Base-by-base conservation (phyloP, 768 basidiomycete genomes). In the Mycena capillaripes region DNA sequence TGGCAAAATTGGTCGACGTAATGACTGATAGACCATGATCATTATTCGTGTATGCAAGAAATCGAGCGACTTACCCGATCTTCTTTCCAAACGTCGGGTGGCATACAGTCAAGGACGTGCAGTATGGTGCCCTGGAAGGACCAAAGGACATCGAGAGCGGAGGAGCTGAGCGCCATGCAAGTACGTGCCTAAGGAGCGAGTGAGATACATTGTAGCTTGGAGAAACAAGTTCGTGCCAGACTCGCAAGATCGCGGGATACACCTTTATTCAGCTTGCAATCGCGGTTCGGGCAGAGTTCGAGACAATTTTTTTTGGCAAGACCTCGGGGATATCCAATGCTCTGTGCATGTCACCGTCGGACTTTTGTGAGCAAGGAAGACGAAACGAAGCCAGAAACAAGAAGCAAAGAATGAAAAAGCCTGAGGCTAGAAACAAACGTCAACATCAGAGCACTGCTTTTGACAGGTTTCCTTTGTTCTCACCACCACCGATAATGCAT, bases 81-180 rank as follows among this genome's bases (percentile, higher is more conserved):
- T n/a, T 23, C 8, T 14, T 38, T 27, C 62, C 32, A 50, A 11
- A 63, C 14, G n/a, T 34, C 62, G 4, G 32, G 4, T 21, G 34
- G 48, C 62, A 63, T 63, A 16, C 62, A 63, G 34, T 53, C 48
- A 10, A 63, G 34, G 4, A 63, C 6, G 19, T 63, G 48, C 4
- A 38, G 10, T 4, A 63, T 38, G 2, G 23, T 63, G n/a, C 27
- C 27, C 19, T 63, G 50, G 25, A 63, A 63, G 2, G n/a, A 34
- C 62, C 62, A 63, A 2, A 63, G 34, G 2, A 23, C 34, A 11
- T 63, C 48, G 6, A 63, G 48, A 10, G 62, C 62, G 7, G 48
- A 32, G 23, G 17, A 48, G 10, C 62, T 50, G 34, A 52, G 10
- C 3, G 14, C 14, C 11, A 12, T 52, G 48, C 62, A 63, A 3